A percentile compares a stretch with the other conserved stretches of the same genome.
phyloP scores from a whole-genome alignment of 345 rosid species.

The Aquilaria sinensis region DNA sequence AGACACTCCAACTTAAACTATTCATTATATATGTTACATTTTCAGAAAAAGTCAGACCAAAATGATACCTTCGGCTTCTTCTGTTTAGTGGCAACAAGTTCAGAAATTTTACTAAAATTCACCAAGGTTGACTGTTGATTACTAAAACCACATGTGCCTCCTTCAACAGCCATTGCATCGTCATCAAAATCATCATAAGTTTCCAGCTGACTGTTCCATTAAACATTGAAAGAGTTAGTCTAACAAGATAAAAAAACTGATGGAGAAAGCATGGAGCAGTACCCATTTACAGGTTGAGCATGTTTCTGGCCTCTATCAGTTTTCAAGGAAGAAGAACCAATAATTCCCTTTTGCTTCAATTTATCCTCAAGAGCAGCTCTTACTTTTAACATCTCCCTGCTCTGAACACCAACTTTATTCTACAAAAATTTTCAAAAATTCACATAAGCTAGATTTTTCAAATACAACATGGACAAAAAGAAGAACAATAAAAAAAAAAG shows the following conservation, averaged over 20 bases:
- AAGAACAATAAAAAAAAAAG: constrained; percentile 1
- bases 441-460: constrained; percentile 9
- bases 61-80: constrained; percentile 54
- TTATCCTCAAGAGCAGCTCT: constrained; percentile 88
- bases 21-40: neutral
- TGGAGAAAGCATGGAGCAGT: constrained; percentile 7
- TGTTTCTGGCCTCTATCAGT: constrained; percentile 42
- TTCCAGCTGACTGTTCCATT: constrained; percentile 58
- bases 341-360: constrained; percentile 52
- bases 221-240: constrained; percentile 11
- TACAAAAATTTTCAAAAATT: constrained; percentile 33
- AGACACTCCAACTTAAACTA: too few relatives aligned
- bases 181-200: constrained; percentile 79
- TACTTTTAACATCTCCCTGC: constrained; percentile 75
- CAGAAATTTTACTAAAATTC: constrained; percentile 38
- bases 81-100: constrained; percentile 40
- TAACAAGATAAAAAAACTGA: constrained; percentile 15
- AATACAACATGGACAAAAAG: neutral
- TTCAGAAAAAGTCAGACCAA: neutral
- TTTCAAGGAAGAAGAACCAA: constrained; percentile 39
- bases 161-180: constrained; percentile 41
- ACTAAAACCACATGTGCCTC: constrained; percentile 17
- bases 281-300: constrained; percentile 57
- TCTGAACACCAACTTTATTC: constrained; percentile 55
- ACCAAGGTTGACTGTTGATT: constrained; percentile 20